Evolutionary conservation across 331 rosid species (phyloP).

Genomic region (Spiraea crenata): DNA sequence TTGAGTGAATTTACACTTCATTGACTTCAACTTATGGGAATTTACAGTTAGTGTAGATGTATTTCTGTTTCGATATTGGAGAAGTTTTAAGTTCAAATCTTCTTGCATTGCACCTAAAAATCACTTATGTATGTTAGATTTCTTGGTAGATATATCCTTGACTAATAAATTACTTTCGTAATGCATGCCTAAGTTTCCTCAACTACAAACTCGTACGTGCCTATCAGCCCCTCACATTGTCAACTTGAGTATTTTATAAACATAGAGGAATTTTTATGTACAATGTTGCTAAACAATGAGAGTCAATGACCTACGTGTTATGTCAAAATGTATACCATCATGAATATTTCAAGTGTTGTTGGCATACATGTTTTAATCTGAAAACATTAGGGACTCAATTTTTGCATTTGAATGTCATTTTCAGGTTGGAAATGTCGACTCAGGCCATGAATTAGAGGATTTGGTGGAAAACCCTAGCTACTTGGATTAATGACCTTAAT

Average conservation of each 20-base stretch:
- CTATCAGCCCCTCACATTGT: slow-evolving; percentile 2
- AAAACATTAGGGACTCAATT: not conserved
- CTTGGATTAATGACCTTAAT: slow-evolving; percentile 22
- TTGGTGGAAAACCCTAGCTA: slow-evolving; percentile 46
- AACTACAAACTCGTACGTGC: not conserved
- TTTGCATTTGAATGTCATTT: slow-evolving; percentile 31
- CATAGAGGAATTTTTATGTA: slow-evolving; percentile 3
- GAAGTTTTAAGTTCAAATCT: too few species aligned
- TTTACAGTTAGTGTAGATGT: too few species aligned
- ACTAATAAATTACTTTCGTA: slow-evolving; percentile 5
- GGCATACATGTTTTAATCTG: slow-evolving; percentile 4
- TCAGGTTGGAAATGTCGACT: slow-evolving; percentile 38
- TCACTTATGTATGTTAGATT: not conserved
- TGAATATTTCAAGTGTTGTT: not conserved
- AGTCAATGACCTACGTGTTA: slow-evolving; percentile 16
- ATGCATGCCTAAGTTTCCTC: slow-evolving; percentile 14
- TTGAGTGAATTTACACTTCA: too few species aligned
- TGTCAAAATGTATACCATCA: slow-evolving; percentile 12
- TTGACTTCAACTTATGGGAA: too few species aligned
- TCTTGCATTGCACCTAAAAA: too few species aligned
- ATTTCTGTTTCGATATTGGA: too few species aligned
- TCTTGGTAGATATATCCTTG: not conserved
- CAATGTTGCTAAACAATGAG: not conserved
- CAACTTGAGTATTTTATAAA: slow-evolving; percentile 5
- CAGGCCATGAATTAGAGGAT: slow-evolving; percentile 30